Percentiles rank a stretch among this genome's conserved stretches.
phyloP scores from a whole-genome alignment of 441 rosid genomes.

The Breynia disticha region DNA sequence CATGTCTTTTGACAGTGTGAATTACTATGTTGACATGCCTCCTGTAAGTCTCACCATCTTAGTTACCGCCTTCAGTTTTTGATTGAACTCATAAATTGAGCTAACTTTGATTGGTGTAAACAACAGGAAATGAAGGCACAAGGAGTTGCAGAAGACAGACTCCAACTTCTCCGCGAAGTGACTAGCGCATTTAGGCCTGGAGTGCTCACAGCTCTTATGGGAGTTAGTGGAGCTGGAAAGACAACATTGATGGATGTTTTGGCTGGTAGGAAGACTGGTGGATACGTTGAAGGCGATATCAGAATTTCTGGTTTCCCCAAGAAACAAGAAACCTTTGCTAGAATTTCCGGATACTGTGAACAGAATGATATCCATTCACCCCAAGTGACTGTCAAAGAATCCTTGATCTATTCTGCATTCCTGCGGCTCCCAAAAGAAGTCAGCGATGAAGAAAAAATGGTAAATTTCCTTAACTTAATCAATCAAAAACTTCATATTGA shows the following conservation, averaged over 20 bases:
- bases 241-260: constrained; percentile 96
- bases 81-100: neutral
- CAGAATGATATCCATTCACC: constrained; percentile 90
- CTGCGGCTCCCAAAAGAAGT: constrained; percentile 76
- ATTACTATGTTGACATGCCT: constrained; percentile 90
- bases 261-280: constrained; percentile 86
- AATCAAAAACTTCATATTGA: neutral
- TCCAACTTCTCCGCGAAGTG: constrained; percentile 59
- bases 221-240: constrained; percentile 98
- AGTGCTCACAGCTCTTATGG: constrained; percentile 87
- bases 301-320: constrained; percentile 75
- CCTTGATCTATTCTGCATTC: constrained; percentile 81
- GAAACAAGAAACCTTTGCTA: constrained; percentile 93
- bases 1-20: constrained; percentile 70
- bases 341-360: constrained; percentile 92
- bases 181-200: constrained; percentile 91
- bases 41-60: constrained; percentile 30
- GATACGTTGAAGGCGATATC: constrained; percentile 77
- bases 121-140: constrained; percentile 84
- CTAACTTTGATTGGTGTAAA: neutral
- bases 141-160: constrained; percentile 56
- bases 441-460: constrained; percentile 59
- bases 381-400: constrained; percentile 76
- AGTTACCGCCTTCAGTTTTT: neutral
- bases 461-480: constrained; percentile 13